These are phyloP conservation scores for Avicennia marina DNA, from an alignment of 257 asterid species.

Conservation along the genomic window DNA sequence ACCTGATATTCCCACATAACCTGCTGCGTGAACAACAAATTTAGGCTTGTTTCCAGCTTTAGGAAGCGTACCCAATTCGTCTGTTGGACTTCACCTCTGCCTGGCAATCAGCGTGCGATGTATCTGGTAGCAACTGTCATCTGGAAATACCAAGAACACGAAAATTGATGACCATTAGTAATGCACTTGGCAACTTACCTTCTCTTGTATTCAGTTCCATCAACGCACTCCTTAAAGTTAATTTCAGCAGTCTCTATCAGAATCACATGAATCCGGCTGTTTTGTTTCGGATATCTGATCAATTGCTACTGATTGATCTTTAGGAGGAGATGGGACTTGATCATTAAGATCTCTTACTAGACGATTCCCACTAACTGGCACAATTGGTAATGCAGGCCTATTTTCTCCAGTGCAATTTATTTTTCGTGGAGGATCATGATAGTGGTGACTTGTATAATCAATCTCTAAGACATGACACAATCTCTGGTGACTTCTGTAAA, in stretches of 20 bases:
- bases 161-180: too few species aligned
- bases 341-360: slow-evolving; percentile 25
- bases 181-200: too few species aligned
- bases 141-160: too few species aligned
- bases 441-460: too few species aligned
- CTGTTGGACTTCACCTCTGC: slow-evolving; percentile 44
- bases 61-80: slow-evolving; percentile 40
- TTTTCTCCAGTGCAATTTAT: slow-evolving; percentile 45
- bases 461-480: too few species aligned
- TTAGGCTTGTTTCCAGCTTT: slow-evolving; percentile 74
- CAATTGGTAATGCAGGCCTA: slow-evolving; percentile 32
- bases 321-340: slow-evolving; percentile 37
- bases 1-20: slow-evolving; percentile 83
- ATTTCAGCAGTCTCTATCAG: slow-evolving; percentile 52
- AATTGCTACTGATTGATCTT: slow-evolving; percentile 32
- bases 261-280: slow-evolving; percentile 50
- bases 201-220: slow-evolving; percentile 53
- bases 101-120: slow-evolving; percentile 58
- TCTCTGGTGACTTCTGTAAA: slow-evolving; percentile 77
- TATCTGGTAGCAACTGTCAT: too few species aligned
- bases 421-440: slow-evolving; percentile 79
- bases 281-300: slow-evolving; percentile 30
- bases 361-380: slow-evolving; percentile 30
- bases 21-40: slow-evolving; percentile 81
- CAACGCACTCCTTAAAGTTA: slow-evolving; percentile 42